phyloP scores from a whole-genome alignment of 2,329 filamentous ascomycete genomes.

The Lachnellula arida region DNA sequence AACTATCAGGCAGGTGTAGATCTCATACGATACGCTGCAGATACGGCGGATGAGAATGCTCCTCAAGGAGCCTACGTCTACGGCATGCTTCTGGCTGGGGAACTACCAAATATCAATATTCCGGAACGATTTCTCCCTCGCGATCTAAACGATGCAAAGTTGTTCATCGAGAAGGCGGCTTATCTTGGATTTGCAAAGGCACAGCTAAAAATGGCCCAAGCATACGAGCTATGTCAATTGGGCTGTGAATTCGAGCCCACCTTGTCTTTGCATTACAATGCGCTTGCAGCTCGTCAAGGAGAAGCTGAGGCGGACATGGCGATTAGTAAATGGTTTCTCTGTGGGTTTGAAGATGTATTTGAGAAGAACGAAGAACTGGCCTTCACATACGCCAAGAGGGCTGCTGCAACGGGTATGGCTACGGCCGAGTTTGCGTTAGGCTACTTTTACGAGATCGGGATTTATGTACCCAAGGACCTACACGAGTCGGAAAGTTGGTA shows the following conservation, averaged over 20 bases:
- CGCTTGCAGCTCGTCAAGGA: constrained; percentile 84
- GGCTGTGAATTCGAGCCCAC: constrained; percentile 93
- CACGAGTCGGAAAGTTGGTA: constrained; percentile 87
- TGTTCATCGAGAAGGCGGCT: constrained; percentile 94
- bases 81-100: constrained; percentile 87
- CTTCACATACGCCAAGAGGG: constrained; percentile 84
- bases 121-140: constrained; percentile 67
- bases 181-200: constrained; percentile 95
- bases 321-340: constrained; percentile 98
- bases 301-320: constrained; percentile 92
- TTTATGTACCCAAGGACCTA: constrained; percentile 79
- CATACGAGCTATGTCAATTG: constrained; percentile 89
- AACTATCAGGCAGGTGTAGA: constrained; percentile 75
- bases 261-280: constrained; percentile 92
- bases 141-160: constrained; percentile 68
- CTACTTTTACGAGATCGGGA: constrained; percentile 96
- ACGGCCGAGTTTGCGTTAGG: constrained; percentile 96
- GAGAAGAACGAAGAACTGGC: constrained; percentile 94
- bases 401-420: constrained; percentile 72
- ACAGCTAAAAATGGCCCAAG: constrained; percentile 94
- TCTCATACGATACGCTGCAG: constrained; percentile 76
- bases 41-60: constrained; percentile 90
- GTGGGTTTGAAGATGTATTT: constrained; percentile 87
- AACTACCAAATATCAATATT: constrained; percentile 84
- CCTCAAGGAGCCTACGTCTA: constrained; percentile 94